A percentile compares a stretch with the other conserved stretches of the same genome.
Conservation (phyloP, 345 rosid genomes). For the Eucalyptus microcorys region DNA sequence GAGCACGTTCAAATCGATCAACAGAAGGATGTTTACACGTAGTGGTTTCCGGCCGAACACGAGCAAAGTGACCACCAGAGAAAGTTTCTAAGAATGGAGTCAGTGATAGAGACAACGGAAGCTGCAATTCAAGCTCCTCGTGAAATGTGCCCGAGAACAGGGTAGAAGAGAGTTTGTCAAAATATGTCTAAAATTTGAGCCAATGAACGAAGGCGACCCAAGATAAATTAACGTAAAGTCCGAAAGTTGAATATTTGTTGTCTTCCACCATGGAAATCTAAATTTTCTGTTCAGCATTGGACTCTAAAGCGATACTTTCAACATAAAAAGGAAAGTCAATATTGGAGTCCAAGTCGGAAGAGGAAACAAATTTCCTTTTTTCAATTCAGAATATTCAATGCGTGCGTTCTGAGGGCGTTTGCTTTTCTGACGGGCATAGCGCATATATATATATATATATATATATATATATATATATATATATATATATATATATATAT, state of each 20-base stretch:
- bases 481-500: accelerated
- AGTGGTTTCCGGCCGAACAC: not conserved
- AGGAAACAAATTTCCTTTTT: not conserved
- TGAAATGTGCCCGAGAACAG: not conserved
- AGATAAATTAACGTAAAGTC: not conserved
- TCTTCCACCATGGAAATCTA: not conserved
- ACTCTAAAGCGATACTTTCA: not conserved
- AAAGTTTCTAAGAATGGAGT: not conserved
- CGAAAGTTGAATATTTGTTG: not conserved
- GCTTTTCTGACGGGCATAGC: not conserved
- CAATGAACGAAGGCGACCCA: not conserved
- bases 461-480: too few relatives aligned
- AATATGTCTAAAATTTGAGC: not conserved
- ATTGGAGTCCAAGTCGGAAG: not conserved
- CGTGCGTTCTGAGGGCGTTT: not conserved
- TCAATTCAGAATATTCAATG: not conserved
- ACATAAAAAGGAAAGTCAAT: not conserved
- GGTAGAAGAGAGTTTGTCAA: not conserved
- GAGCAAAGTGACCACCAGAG: not conserved
- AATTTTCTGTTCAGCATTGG: not conserved
- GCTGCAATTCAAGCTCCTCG: not conserved
- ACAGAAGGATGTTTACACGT: not conserved
- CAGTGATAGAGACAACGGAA: not conserved
- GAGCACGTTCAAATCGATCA: not conserved
- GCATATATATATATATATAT: not conserved